Conservation (phyloP, 2,329 filamentous ascomycete genomes). For the Monosporascus sp. region DNA sequence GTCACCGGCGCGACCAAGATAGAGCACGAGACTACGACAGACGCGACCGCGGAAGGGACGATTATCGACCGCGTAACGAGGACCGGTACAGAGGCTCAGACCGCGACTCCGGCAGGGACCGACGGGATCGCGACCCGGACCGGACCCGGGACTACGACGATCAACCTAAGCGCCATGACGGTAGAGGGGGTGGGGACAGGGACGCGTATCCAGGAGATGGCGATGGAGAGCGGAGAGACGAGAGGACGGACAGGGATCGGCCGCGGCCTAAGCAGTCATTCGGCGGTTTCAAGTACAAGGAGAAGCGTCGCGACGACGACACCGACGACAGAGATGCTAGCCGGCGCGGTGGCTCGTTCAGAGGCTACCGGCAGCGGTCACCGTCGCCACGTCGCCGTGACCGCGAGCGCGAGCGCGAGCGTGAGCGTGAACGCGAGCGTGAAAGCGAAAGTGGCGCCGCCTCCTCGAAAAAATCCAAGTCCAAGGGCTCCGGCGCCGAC, state of each 20-base stretch:
- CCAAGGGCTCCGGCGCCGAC: conserved; percentile 21
- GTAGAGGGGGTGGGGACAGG: neutral
- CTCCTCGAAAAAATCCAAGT: conserved; percentile 18
- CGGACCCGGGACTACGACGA: neutral
- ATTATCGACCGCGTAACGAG: conserved; percentile 3
- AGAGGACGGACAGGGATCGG: conserved; percentile 1
- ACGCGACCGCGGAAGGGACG: conserved; percentile 4
- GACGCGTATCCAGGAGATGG: neutral
- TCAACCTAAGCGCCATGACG: no score
- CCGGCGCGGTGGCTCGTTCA: conserved; percentile 36
- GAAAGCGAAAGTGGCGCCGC: conserved; percentile 1
- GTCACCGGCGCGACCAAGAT: conserved; percentile 9
- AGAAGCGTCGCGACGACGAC: conserved; percentile 43
- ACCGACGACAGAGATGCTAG: conserved; percentile 37
- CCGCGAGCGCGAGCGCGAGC: conserved; percentile 29
- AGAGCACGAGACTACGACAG: neutral
- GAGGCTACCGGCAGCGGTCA: conserved; percentile 45
- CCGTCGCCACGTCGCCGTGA: conserved; percentile 31
- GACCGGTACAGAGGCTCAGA: conserved; percentile 8
- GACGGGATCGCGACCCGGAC: conserved; percentile 5
- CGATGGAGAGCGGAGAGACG: conserved; percentile 7
- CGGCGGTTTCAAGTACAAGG: conserved; percentile 56
- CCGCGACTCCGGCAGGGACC: conserved; percentile 5
- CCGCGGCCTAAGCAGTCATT: conserved; percentile 27
- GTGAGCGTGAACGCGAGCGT: conserved; percentile 24